phyloP scores from a whole-genome alignment of 2,329 filamentous ascomycete genomes.

The Sarocladiaceae sp. region DNA sequence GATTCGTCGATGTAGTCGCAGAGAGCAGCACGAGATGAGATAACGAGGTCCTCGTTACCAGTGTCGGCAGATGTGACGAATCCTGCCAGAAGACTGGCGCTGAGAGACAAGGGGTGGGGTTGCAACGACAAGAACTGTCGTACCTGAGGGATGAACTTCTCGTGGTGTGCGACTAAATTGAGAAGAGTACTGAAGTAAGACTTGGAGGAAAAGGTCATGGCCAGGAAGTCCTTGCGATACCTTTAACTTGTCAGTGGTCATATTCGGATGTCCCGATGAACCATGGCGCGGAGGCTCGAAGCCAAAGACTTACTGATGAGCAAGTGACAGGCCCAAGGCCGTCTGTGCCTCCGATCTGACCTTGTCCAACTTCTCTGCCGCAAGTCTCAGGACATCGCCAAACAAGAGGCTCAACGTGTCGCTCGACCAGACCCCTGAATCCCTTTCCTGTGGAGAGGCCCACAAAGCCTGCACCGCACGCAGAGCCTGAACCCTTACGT shows the following conservation, averaged over 20 bases:
- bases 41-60: conserved; percentile 69
- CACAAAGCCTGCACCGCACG: conserved; percentile 65
- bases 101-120: conserved; percentile 35
- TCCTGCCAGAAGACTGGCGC: conserved; percentile 56
- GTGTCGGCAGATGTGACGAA: conserved; percentile 68
- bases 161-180: conserved; percentile 26
- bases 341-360: conserved; percentile 64
- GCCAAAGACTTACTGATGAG: background rate
- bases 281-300: too few species aligned
- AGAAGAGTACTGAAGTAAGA: conserved; percentile 53
- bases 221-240: conserved; percentile 25
- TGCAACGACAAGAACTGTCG: conserved; percentile 26
- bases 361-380: conserved; percentile 85
- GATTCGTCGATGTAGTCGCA: conserved; percentile 41
- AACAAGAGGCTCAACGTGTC: conserved; percentile 33
- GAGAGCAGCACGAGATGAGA: conserved; percentile 61
- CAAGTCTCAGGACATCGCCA: conserved; percentile 56
- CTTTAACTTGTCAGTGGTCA: conserved; percentile 24
- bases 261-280: background rate
- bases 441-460: conserved; percentile 17
- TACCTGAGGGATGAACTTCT: conserved; percentile 27
- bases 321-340: conserved; percentile 35
- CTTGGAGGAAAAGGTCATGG: conserved; percentile 49
- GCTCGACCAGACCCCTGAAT: conserved; percentile 15
- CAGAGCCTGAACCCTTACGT: conserved; percentile 75